A percentile compares a stretch with the other conserved stretches of the same genome.
Conservation (phyloP, 805 yeast species). For the Metschnikowia amazonensis region DNA sequence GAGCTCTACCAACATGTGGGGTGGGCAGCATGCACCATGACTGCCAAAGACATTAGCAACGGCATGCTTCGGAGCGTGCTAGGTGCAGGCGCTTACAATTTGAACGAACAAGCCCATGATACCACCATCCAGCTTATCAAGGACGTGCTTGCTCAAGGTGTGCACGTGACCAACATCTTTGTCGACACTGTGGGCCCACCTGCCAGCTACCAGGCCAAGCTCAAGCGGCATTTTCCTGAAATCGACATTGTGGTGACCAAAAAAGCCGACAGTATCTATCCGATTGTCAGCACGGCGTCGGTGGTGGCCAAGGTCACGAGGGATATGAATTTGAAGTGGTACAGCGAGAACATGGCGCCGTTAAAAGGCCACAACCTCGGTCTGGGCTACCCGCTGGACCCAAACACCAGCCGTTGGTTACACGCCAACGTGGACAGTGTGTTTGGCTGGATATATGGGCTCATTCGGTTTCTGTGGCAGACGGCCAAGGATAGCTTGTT, state of each 20-base stretch:
- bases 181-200: slow-evolving; percentile 99
- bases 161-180: slow-evolving; percentile 65
- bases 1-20: slow-evolving; percentile 63
- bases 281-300: slow-evolving; percentile 91
- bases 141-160: slow-evolving; percentile 57
- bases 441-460: slow-evolving; percentile 80
- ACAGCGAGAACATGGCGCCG: slow-evolving; percentile 25
- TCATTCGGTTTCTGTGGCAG: slow-evolving; percentile 89
- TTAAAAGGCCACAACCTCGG: slow-evolving; percentile 50
- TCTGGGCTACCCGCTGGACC: slow-evolving; percentile 94
- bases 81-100: slow-evolving; percentile 56
- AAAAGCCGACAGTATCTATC: slow-evolving; percentile 90
- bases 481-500: slow-evolving; percentile 74
- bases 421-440: slow-evolving; percentile 57
- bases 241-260: slow-evolving; percentile 79
- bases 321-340: slow-evolving; percentile 54
- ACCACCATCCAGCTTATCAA: slow-evolving; percentile 79
- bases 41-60: slow-evolving; percentile 80
- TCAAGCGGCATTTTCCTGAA: slow-evolving; percentile 63
- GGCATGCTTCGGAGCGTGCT: slow-evolving; percentile 73
- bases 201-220: slow-evolving; percentile 69
- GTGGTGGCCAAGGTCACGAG: slow-evolving; percentile 96
- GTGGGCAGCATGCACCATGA: slow-evolving; percentile 81
- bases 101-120: slow-evolving; percentile 96
- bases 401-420: slow-evolving; percentile 79